Evolutionary conservation across 2,329 filamentous ascomycete species (phyloP), one percentile per base, ranked within the genome.

Genomic region (Diplodia intermedia): DNA sequence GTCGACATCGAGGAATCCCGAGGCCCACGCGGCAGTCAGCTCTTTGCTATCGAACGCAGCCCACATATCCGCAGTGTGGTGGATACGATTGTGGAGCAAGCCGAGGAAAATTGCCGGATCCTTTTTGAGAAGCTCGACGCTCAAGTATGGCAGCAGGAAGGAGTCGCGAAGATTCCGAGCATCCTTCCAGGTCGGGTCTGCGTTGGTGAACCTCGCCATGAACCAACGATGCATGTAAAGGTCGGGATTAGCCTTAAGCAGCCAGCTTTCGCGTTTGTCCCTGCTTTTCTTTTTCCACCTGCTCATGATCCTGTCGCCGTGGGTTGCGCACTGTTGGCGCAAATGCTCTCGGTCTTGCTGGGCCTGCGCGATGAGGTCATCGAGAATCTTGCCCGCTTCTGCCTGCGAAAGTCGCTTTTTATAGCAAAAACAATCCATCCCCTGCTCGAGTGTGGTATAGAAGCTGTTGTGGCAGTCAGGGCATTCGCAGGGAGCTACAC

Each of bases 271-370:
- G 7, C 69, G 69, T 26, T 70, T 71, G 8, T 26, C 18, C 9
- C 33, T 43, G 12, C 56, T 70, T 18, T 52, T 29, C 36, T 70
- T 71, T 36, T 62, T 60, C 69, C 67, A 71, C 7, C 69, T 65
- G 38, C 40, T 57, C n/a, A 70, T 61, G 18, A 71, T 68, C 33
- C 18, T 47, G 52, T 71, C 67, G 5, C 67, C 65, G 31, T 69
- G 50, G 1, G 11, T 9, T 31, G 50, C n/a, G 15, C 65, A 65
- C 6, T 52, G 47, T 7, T 54, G 5, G 11, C 52, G 50, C 29
- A 71, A 29, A 31, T 60, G 65, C 23, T 50, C 15, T 20, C 63
- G 57, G 38, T 68, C 61, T 23, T 36, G 15, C 33, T 57, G 18
- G 31, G 54, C 36, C 54, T 57, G 26, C 26, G 3, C 3, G 26